Evolutionary conservation across 352 stramenopile species (phyloP).

Genomic region (Globisporangium polare): DNA sequence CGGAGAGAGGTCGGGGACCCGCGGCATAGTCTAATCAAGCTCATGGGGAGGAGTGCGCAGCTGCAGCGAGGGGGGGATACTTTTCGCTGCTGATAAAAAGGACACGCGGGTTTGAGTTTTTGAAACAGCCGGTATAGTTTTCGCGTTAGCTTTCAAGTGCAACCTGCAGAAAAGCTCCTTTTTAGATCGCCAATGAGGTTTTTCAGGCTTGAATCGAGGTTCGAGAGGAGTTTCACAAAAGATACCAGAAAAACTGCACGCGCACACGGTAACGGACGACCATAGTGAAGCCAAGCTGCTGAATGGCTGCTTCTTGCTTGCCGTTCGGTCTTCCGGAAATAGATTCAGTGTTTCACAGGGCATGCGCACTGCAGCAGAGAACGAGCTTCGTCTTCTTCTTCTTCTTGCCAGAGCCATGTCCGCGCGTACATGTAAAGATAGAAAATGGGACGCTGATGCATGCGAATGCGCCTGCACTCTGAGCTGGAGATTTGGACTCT

Average conservation of each 20-base stretch:
- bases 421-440: background rate
- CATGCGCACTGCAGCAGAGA: background rate
- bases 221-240: background rate
- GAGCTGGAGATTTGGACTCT: background rate
- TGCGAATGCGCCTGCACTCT: background rate
- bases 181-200: background rate
- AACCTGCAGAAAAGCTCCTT: background rate
- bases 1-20: background rate
- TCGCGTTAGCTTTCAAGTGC: conserved; percentile 1
- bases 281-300: conserved; percentile 10
- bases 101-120: conserved; percentile 36
- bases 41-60: background rate
- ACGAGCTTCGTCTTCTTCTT: background rate
- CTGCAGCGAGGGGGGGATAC: conserved; percentile 3
- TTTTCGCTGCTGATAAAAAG: conserved; percentile 8
- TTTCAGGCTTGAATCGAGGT: background rate
- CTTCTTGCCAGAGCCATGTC: background rate
- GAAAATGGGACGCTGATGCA: background rate
- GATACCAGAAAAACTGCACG: background rate
- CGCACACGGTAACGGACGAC: background rate
- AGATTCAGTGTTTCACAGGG: background rate
- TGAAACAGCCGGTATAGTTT: conserved; percentile 19
- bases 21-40: background rate
- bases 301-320: background rate
- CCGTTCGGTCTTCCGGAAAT: background rate